Percentiles rank a stretch among this genome's conserved stretches.
Conservation (phyloP, 2,329 filamentous ascomycete genomes). For the Clonostachys rhizophaga region DNA sequence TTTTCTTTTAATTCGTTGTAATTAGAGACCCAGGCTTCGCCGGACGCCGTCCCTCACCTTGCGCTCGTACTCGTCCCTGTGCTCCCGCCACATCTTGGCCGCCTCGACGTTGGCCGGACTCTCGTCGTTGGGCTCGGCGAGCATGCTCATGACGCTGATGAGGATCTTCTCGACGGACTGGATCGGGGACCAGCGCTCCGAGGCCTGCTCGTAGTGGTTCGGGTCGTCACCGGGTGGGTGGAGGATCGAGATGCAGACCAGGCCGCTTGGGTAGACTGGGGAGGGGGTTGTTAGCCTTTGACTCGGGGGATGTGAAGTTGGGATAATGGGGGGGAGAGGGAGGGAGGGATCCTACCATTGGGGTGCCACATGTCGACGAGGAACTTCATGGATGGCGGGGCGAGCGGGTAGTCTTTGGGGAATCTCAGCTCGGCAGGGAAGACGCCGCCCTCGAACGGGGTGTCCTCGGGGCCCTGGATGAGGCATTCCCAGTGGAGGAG, state of each 20-base stretch:
- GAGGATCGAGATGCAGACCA: conserved; percentile 97
- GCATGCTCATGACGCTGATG: conserved; percentile 96
- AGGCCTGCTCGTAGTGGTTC: conserved; percentile 96
- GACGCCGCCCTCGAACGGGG: conserved; percentile 91
- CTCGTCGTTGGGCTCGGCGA: conserved; percentile 95
- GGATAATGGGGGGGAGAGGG: background rate
- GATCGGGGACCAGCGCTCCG: conserved; percentile 93
- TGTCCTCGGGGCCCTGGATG: conserved; percentile 92
- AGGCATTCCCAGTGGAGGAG: conserved; percentile 94
- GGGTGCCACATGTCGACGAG: conserved; percentile 93
- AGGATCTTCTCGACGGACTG: conserved; percentile 98
- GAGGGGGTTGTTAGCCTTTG: background rate
- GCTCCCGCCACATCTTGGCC: conserved; percentile 92
- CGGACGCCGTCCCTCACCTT: conserved; percentile 80
- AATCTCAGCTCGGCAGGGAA: conserved; percentile 95
- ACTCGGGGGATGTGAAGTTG: background rate
- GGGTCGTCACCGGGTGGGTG: conserved; percentile 95
- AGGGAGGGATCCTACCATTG: conserved; percentile 58
- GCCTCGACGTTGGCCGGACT: conserved; percentile 95
- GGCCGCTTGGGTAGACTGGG: conserved; percentile 81
- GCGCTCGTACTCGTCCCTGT: conserved; percentile 77
- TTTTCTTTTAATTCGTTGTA: background rate
- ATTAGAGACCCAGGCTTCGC: conserved; percentile 68
- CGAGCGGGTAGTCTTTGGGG: conserved; percentile 93
- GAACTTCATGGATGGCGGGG: conserved; percentile 95